These are phyloP conservation scores for Artomyces pyxidatus DNA, from an alignment of 768 basidiomycete genomes.

Conservation along the genomic window DNA sequence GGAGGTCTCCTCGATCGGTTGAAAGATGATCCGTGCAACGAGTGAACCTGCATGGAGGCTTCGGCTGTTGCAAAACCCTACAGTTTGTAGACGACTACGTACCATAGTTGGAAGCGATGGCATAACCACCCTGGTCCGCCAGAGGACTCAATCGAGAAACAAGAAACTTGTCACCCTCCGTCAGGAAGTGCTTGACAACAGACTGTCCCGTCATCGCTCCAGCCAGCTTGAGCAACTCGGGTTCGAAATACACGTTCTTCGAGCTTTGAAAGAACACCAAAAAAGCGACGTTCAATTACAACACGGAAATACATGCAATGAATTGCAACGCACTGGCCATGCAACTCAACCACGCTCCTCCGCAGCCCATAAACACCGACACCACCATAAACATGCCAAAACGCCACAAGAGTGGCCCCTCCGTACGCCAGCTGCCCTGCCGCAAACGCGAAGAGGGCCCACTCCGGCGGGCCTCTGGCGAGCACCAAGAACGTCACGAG, in stretches of 20 bases:
- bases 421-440: slow-evolving; percentile 78
- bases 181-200: slow-evolving; percentile 87
- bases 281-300: too few species aligned
- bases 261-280: slow-evolving; percentile 13
- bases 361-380: slow-evolving; percentile 14
- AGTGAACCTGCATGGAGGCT: slow-evolving; percentile 59
- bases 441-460: slow-evolving; percentile 78
- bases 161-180: slow-evolving; percentile 90
- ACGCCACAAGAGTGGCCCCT: slow-evolving; percentile 44
- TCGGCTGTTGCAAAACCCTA: too few species aligned
- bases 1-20: slow-evolving; percentile 90
- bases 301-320: not conserved
- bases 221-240: slow-evolving; percentile 50
- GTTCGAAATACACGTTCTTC: slow-evolving; percentile 33
- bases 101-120: slow-evolving; percentile 95
- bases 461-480: slow-evolving; percentile 30
- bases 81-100: slow-evolving; percentile 12
- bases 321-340: slow-evolving; percentile 23
- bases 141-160: slow-evolving; percentile 79
- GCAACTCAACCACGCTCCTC: slow-evolving; percentile 15
- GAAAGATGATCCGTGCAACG: slow-evolving; percentile 86
- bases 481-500: slow-evolving; percentile 63
- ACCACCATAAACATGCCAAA: slow-evolving; percentile 28
- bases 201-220: slow-evolving; percentile 84
- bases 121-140: slow-evolving; percentile 89